Percentiles rank a stretch among this genome's conserved stretches.
Conservation (phyloP, 1,284 basidiomycete species). For the Anthracocystis panici-leucophaei region DNA sequence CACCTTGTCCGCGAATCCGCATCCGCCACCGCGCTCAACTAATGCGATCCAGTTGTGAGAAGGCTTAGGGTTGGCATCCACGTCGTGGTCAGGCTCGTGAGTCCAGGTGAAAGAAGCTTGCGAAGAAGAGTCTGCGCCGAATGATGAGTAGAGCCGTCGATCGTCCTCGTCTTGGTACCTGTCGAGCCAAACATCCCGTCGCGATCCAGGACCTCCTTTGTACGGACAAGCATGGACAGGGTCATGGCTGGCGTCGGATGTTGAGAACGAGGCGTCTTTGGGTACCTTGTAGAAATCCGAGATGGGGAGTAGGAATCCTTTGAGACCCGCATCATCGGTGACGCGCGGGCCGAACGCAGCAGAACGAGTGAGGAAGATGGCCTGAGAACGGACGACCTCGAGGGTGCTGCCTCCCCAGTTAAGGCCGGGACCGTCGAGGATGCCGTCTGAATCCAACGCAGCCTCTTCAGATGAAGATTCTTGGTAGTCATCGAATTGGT, state of each 20-base stretch:
- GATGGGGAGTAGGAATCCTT: constrained; percentile 59
- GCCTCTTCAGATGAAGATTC: neutral
- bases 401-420: constrained; percentile 62
- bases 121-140: constrained; percentile 12
- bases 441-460: constrained; percentile 32
- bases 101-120: constrained; percentile 34
- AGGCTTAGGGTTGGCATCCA: constrained; percentile 28
- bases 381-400: constrained; percentile 61
- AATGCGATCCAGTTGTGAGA: constrained; percentile 66
- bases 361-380: constrained; percentile 62
- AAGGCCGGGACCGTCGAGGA: constrained; percentile 46
- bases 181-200: constrained; percentile 18
- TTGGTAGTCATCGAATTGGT: constrained; percentile 34
- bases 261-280: constrained; percentile 18
- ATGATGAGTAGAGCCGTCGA: constrained; percentile 35
- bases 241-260: constrained; percentile 22
- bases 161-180: constrained; percentile 46
- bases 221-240: constrained; percentile 55
- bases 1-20: constrained; percentile 66
- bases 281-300: constrained; percentile 56
- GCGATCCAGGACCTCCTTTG: constrained; percentile 50
- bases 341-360: constrained; percentile 66
- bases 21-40: constrained; percentile 63
- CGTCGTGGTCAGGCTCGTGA: constrained; percentile 6
- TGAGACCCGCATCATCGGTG: constrained; percentile 52